phyloP scores from a whole-genome alignment of 108 stramenopile genomes.

The Cyclotella kingstonii region DNA sequence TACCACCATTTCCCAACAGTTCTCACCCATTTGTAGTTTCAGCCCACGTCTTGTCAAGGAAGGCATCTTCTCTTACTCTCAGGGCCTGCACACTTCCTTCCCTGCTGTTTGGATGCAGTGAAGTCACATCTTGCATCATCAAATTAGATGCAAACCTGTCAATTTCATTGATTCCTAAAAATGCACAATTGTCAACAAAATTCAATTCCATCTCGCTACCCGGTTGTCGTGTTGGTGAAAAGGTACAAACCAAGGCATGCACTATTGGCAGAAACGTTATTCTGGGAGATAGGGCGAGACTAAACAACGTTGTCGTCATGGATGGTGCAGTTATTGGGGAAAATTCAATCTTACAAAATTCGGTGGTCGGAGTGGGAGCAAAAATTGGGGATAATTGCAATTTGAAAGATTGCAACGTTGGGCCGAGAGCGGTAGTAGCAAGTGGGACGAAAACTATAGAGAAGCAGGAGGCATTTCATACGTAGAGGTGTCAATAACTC shows the following conservation, averaged over 20 bases:
- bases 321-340: conserved; percentile 73
- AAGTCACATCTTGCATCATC: conserved; percentile 53
- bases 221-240: conserved; percentile 56
- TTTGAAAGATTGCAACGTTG: conserved; percentile 85
- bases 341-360: conserved; percentile 75
- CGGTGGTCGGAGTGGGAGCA: conserved; percentile 57
- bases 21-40: conserved; percentile 51
- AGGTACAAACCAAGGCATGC: conserved; percentile 70
- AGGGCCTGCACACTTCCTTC: conserved; percentile 66
- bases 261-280: conserved; percentile 60
- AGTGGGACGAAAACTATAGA: conserved; percentile 54
- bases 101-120: conserved; percentile 69
- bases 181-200: conserved; percentile 53
- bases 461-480: conserved; percentile 69
- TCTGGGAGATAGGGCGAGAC: conserved; percentile 60
- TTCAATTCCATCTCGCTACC: conserved; percentile 64
- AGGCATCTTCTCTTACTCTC: conserved; percentile 47
- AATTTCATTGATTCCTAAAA: conserved; percentile 15
- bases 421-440: conserved; percentile 50
- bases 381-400: conserved; percentile 81
- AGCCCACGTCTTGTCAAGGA: conserved; percentile 54
- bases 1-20: conserved; percentile 23
- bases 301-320: conserved; percentile 86
- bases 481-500: neutral
- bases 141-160: conserved; percentile 15